These are phyloP conservation scores for Sindora glabra DNA, from an alignment of 306 rosid genomes.

Conservation along the genomic window DNA sequence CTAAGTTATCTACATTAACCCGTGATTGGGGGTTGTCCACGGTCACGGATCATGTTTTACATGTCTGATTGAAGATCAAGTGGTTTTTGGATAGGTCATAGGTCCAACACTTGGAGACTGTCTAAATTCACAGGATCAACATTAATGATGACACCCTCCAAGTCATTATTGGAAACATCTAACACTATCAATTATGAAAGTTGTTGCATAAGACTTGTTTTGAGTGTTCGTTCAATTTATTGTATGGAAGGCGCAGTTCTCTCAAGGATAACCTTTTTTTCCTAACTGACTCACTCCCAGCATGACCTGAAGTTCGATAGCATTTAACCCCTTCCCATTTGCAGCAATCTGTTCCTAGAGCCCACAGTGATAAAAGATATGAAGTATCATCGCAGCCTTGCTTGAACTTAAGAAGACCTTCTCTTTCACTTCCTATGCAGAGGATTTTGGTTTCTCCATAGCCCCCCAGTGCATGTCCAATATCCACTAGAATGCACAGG, in stretches of 20 bases:
- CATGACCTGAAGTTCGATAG: slow-evolving; percentile 21
- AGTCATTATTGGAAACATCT: not conserved
- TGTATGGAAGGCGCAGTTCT: not conserved
- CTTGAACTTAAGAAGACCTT: slow-evolving; percentile 16
- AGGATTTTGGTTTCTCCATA: not conserved
- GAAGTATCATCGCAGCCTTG: not conserved
- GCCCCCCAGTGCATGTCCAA: not conserved
- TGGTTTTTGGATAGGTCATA: slow-evolving; percentile 4
- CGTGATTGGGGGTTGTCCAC: no score
- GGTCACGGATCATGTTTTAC: no score
- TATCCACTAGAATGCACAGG: no score
- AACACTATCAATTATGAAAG: not conserved
- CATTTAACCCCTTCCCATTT: slow-evolving; percentile 24
- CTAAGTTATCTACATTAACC: no score
- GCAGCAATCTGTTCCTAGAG: not conserved
- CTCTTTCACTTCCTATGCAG: not conserved
- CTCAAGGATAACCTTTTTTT: no score
- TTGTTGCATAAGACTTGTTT: not conserved
- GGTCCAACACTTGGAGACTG: not conserved
- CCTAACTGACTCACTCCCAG: not conserved
- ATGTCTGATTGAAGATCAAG: no score
- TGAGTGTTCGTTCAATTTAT: not conserved
- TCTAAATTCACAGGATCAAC: not conserved
- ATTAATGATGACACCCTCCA: not conserved
- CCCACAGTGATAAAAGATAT: slow-evolving; percentile 9